Base-by-base conservation (phyloP, 2,329 filamentous ascomycete genomes). In the Didymella pinodella region DNA sequence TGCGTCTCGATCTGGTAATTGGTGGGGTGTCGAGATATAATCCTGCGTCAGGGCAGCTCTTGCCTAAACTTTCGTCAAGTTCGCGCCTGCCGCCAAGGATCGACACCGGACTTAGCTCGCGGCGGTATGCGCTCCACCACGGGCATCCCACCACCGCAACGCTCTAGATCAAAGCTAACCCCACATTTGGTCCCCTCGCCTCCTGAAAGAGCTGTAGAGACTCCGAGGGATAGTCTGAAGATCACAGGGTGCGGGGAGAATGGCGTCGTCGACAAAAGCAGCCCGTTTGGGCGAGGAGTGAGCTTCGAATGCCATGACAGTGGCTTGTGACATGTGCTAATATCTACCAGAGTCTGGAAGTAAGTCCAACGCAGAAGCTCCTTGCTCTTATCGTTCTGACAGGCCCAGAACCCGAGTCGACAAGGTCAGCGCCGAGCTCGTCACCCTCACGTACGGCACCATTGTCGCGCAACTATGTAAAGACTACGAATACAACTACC, bases 351-450 rank as follows among this genome's bases (percentile, higher is more conserved):
- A 78, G 91, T 96, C 69, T 96, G 92, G 92, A 96, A 96, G 92
- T 96, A 84, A 87, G 90, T 84, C 56, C 50, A 64, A 50, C 56
- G 46, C 31, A 18, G 16, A 10, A 4, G 18, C 20, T 10, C 28
- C n/a, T 28, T 18, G 6, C 41, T 47, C 4, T 32, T 7, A 22
- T 12, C 14, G 22, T 44, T 53, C 56, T 79, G 66, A 80, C 69
- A 16, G 44, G 48, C 49, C 41, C 77, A 98, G 94, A 81, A 96
- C 92, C 60, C 90, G 93, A 73, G 90, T 97, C 73, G 94, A 98
- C 80, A 98, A 98, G 80, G 93, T 98, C 82, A 97, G 97, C 80
- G 92, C 95, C 65, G 95, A 99, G 82, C 86, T 99, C 61, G 94
- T 99, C 51, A 97, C 93, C 45, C 86, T 99, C 71, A 99, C 95